phyloP scores from a whole-genome alignment of 768 basidiomycete species.

The Tremella mesenterica region DNA sequence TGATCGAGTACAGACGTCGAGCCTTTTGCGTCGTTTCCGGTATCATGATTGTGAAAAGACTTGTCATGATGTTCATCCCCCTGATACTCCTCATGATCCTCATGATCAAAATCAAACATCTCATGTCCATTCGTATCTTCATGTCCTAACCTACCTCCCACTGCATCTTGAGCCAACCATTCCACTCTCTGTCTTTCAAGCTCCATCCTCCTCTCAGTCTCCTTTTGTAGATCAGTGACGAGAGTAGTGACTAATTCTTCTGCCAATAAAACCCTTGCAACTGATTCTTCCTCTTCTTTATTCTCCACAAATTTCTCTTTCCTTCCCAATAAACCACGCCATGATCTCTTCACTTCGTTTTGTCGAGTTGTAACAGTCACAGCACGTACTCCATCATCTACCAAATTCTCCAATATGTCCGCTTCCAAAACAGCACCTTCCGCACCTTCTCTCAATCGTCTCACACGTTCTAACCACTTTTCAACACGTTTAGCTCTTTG shows the following conservation, averaged over 20 bases:
- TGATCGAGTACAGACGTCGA: no score
- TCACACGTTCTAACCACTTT: conserved; percentile 35
- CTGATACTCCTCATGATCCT: neutral
- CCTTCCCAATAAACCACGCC: conserved; percentile 19
- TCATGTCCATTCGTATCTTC: conserved; percentile 8
- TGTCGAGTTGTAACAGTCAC: neutral
- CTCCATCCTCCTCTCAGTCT: conserved; percentile 35
- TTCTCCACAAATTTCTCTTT: conserved; percentile 2
- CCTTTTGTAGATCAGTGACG: conserved; percentile 39
- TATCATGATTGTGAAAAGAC: no score
- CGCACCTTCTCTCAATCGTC: conserved; percentile 17
- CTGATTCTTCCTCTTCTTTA: conserved; percentile 16
- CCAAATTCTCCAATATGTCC: conserved; percentile 22
- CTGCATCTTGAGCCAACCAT: conserved; percentile 36
- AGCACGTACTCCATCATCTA: conserved; percentile 33
- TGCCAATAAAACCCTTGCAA: conserved; percentile 36
- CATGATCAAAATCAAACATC: conserved; percentile 25
- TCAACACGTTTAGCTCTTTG: conserved; percentile 26
- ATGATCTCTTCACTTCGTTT: conserved; percentile 12
- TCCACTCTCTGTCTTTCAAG: conserved; percentile 36
- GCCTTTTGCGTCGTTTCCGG: neutral
- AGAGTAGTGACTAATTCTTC: conserved; percentile 40
- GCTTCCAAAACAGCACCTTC: conserved; percentile 35
- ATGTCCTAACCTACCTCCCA: conserved; percentile 10
- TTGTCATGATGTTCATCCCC: neutral